Conservation (phyloP, 108 stramenopile species). For the Seminavis robusta region DNA sequence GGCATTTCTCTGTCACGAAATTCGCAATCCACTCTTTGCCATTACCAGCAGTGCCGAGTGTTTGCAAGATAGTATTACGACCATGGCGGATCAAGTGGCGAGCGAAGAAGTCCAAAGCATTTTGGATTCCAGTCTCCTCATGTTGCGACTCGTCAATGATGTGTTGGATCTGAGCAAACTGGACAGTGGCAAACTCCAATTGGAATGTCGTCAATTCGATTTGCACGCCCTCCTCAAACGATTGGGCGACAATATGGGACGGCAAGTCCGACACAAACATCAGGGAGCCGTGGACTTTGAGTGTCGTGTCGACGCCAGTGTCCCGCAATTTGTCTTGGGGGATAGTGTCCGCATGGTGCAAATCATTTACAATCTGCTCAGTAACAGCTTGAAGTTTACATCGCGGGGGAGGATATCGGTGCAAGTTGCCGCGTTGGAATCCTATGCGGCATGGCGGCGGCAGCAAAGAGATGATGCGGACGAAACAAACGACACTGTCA, state of each 20-base stretch:
- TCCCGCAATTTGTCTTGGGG: conserved; percentile 9
- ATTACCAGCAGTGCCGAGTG: conserved; percentile 17
- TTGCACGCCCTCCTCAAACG: conserved; percentile 11
- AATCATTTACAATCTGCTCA: conserved; percentile 31
- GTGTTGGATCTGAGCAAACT: conserved; percentile 33
- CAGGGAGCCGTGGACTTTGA: conserved; percentile 1
- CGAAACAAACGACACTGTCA: too few relatives aligned
- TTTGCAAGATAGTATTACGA: conserved; percentile 8
- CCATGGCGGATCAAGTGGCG: background rate
- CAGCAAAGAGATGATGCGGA: too few relatives aligned
- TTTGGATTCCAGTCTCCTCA: conserved; percentile 14
- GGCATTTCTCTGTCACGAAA: conserved; percentile 41
- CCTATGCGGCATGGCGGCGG: too few relatives aligned
- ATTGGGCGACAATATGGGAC: conserved; percentile 1
- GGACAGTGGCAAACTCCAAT: conserved; percentile 29
- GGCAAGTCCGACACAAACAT: conserved; percentile 1
- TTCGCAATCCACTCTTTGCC: conserved; percentile 35
- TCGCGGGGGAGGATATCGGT: conserved; percentile 10
- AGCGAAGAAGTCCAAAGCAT: conserved; percentile 5
- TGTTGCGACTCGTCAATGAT: conserved; percentile 36
- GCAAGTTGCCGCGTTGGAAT: too few relatives aligned
- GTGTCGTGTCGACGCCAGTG: conserved; percentile 1
- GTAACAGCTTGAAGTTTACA: conserved; percentile 31
- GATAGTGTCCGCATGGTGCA: conserved; percentile 27
- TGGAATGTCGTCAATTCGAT: conserved; percentile 22